Evolutionary conservation across 1,284 basidiomycete genomes (phyloP).

Genomic region (Boletus hoseneyae): DNA sequence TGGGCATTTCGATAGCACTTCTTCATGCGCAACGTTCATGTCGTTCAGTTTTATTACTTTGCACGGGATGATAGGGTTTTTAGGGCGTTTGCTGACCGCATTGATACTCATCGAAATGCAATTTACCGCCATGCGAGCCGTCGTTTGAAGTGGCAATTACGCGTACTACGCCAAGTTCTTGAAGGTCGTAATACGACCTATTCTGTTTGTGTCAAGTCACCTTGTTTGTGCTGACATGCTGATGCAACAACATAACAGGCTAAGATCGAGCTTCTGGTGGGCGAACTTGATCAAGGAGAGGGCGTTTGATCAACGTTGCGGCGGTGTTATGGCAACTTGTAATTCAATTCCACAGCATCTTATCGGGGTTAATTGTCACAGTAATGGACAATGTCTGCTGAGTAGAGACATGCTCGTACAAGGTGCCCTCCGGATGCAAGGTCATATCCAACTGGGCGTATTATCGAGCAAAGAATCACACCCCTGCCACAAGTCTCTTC

Average conservation of each 20-base stretch:
- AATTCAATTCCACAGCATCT: slow-evolving; percentile 1
- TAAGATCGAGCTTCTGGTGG: slow-evolving; percentile 59
- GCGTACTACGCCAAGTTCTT: slow-evolving; percentile 55
- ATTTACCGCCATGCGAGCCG: slow-evolving; percentile 50
- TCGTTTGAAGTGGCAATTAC: slow-evolving; percentile 68
- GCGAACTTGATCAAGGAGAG: slow-evolving; percentile 60
- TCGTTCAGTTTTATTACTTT: slow-evolving; percentile 66
- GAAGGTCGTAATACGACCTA: slow-evolving; percentile 64
- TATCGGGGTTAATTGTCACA: too few relatives aligned
- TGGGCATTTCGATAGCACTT: slow-evolving; percentile 31
- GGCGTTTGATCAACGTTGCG: slow-evolving; percentile 38
- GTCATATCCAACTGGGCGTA: slow-evolving; percentile 69
- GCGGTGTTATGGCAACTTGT: slow-evolving; percentile 1
- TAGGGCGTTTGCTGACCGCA: slow-evolving; percentile 59
- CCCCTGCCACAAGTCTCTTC: background rate
- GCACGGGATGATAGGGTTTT: slow-evolving; percentile 79
- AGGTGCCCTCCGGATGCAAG: slow-evolving; percentile 75
- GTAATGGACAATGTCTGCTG: background rate
- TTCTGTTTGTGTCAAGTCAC: slow-evolving; percentile 44
- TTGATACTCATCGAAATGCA: slow-evolving; percentile 49
- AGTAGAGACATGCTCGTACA: slow-evolving; percentile 56
- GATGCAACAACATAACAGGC: slow-evolving; percentile 42
- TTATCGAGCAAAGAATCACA: slow-evolving; percentile 66
- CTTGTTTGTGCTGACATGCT: slow-evolving; percentile 2
- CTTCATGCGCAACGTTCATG: slow-evolving; percentile 6